A percentile compares a stretch with the other conserved stretches of the same genome.
Evolutionary conservation across 2,329 filamentous ascomycete species (phyloP).

Genomic region (Aspergillus fructus): DNA sequence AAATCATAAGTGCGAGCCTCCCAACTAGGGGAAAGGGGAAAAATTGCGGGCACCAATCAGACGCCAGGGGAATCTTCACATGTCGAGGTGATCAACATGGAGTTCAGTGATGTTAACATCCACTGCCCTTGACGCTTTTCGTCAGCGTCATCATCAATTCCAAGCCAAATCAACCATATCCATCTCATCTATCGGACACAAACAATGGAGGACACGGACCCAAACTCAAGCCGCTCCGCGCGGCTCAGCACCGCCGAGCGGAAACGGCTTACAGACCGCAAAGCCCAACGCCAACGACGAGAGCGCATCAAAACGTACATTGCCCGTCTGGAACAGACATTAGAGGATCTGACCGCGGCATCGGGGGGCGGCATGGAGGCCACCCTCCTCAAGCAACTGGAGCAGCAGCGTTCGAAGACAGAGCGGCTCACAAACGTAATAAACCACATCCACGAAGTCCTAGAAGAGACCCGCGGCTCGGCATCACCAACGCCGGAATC

Average conservation of each 20-base stretch:
- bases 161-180: too few species aligned
- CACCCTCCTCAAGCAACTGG: constrained; percentile 12
- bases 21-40: neutral
- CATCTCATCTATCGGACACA: neutral
- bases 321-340: constrained; percentile 10
- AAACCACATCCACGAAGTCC: constrained; percentile 9
- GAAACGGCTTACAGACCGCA: constrained; percentile 15
- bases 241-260: constrained; percentile 9
- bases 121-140: too few species aligned
- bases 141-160: neutral
- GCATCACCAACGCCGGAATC: neutral
- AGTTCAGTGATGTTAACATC: too few species aligned
- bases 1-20: neutral
- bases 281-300: constrained; percentile 14
- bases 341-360: constrained; percentile 8
- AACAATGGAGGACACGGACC: neutral
- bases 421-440: constrained; percentile 9
- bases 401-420: constrained; percentile 9
- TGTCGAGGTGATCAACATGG: neutral
- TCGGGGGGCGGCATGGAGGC: constrained; percentile 10
- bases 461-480: constrained; percentile 1
- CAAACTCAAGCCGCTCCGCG: neutral
- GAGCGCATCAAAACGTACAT: constrained; percentile 15
- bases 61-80: neutral
- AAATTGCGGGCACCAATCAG: constrained; percentile 12